Evolutionary conservation across 164 flowering plant species (phyloP).

Genomic region (Saururus chinensis): DNA sequence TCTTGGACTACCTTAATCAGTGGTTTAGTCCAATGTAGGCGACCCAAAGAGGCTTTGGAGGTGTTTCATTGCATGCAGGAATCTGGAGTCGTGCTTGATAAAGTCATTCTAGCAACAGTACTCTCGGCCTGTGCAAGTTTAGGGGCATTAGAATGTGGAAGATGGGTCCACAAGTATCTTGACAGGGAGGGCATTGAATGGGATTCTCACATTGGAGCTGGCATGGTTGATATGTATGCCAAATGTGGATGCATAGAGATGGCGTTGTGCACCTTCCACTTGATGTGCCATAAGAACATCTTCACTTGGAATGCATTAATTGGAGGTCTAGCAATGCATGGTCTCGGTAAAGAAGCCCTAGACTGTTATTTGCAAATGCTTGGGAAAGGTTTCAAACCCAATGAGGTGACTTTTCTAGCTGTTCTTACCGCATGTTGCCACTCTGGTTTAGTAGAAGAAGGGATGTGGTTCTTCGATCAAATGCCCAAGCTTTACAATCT

Average conservation of each 20-base stretch:
- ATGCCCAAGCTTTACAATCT: constrained; percentile 24
- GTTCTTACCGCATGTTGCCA: constrained; percentile 47
- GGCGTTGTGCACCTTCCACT: constrained; percentile 24
- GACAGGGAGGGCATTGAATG: constrained; percentile 23
- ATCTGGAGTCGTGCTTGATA: too few relatives aligned
- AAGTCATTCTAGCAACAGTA: too few relatives aligned
- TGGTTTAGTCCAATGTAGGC: too few relatives aligned
- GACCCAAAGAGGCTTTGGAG: too few relatives aligned
- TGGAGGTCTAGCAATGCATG: constrained; percentile 49
- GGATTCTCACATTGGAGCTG: constrained; percentile 40
- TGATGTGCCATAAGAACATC: constrained; percentile 18
- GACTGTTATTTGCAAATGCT: constrained; percentile 25
- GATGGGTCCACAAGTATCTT: constrained; percentile 43
- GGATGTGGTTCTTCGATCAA: constrained; percentile 21
- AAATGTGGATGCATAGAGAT: constrained; percentile 49
- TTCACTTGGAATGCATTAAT: constrained; percentile 40
- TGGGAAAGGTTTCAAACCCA: constrained; percentile 21
- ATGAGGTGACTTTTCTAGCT: constrained; percentile 45
- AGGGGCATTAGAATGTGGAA: constrained; percentile 40
- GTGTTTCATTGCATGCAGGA: too few relatives aligned
- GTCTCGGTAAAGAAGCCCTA: constrained; percentile 33
- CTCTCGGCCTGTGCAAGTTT: constrained; percentile 52
- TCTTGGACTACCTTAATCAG: too few relatives aligned
- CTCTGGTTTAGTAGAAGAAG: constrained; percentile 48
- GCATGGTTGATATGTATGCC: constrained; percentile 51